Percentiles rank a stretch among this genome's conserved stretches.
phyloP scores from a whole-genome alignment of 768 basidiomycete species.

The Mycena rebaudengoi region DNA sequence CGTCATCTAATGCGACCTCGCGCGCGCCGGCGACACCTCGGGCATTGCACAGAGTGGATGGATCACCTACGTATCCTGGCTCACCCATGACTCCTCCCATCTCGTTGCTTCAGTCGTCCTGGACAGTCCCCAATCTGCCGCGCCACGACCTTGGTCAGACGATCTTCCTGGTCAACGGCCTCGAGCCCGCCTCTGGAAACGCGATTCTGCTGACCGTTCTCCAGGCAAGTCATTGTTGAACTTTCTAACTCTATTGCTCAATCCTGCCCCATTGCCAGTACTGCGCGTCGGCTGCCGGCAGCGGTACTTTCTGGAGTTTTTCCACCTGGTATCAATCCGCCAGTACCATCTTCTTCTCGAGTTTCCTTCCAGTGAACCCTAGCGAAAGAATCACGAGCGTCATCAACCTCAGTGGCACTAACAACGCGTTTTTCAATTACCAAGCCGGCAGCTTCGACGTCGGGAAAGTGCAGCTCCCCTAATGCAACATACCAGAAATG shows the following conservation, averaged over 20 bases:
- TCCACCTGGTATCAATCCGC: too few relatives aligned
- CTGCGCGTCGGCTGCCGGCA: conserved; percentile 1
- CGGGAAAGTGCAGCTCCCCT: conserved; percentile 14
- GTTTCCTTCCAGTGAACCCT: too few relatives aligned
- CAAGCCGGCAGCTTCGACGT: too few relatives aligned
- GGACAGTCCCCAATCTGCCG: conserved; percentile 14
- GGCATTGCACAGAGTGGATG: not conserved
- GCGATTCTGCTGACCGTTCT: conserved; percentile 16
- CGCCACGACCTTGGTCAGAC: not conserved
- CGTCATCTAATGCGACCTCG: not conserved
- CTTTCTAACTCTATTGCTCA: too few relatives aligned
- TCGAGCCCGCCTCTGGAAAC: not conserved
- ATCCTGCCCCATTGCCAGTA: not conserved
- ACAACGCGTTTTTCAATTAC: too few relatives aligned
- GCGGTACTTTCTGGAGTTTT: conserved; percentile 3
- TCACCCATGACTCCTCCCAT: not conserved
- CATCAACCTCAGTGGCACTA: too few relatives aligned
- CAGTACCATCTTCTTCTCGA: too few relatives aligned
- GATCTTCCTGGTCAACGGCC: conserved; percentile 15
- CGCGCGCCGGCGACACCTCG: not conserved
- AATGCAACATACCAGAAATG: too few relatives aligned
- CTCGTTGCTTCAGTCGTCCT: conserved; percentile 5
- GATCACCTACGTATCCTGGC: not conserved
- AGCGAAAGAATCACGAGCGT: too few relatives aligned
- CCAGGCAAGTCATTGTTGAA: conserved; percentile 6